Evolutionary conservation across 2,329 filamentous ascomycete species (phyloP).

Genomic region (Talaromyces sp.): DNA sequence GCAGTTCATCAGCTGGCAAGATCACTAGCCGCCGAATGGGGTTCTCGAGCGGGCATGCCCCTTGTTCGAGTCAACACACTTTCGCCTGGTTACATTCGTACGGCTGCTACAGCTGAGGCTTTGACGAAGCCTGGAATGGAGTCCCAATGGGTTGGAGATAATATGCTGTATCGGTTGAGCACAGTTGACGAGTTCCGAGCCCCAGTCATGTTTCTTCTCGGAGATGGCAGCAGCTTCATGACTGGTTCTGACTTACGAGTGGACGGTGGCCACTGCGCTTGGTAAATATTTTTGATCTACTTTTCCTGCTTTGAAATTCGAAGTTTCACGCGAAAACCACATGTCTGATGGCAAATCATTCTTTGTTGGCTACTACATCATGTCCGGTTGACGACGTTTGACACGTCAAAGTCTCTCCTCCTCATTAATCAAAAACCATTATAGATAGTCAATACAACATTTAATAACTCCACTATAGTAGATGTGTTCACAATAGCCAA

Average conservation of each 20-base stretch:
- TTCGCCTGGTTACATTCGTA: constrained; percentile 19
- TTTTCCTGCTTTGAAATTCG: no score
- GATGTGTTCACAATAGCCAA: no score
- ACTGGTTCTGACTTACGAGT: constrained; percentile 24
- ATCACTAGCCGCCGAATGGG: constrained; percentile 45
- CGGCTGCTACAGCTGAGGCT: constrained; percentile 13
- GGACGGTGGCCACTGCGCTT: no score
- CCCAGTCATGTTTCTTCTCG: constrained; percentile 26
- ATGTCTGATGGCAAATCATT: no score
- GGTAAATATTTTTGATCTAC: no score
- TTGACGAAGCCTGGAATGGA: constrained; percentile 16
- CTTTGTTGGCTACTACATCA: no score
- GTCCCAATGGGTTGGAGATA: constrained; percentile 15
- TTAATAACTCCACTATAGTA: no score
- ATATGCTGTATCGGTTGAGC: constrained; percentile 20
- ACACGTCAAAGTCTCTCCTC: no score
- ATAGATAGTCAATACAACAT: no score
- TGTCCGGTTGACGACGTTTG: no score
- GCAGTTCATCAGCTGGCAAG: constrained; percentile 43
- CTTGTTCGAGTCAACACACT: constrained; percentile 20
- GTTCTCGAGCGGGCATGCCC: constrained; percentile 19
- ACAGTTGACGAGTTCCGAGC: constrained; percentile 26
- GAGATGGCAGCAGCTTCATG: constrained; percentile 33
- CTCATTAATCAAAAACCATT: no score
- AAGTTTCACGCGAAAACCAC: no score